A percentile compares a stretch with the other conserved stretches of the same genome.
Conservation (phyloP, 805 yeast species). For the Yarrowia sp. region DNA sequence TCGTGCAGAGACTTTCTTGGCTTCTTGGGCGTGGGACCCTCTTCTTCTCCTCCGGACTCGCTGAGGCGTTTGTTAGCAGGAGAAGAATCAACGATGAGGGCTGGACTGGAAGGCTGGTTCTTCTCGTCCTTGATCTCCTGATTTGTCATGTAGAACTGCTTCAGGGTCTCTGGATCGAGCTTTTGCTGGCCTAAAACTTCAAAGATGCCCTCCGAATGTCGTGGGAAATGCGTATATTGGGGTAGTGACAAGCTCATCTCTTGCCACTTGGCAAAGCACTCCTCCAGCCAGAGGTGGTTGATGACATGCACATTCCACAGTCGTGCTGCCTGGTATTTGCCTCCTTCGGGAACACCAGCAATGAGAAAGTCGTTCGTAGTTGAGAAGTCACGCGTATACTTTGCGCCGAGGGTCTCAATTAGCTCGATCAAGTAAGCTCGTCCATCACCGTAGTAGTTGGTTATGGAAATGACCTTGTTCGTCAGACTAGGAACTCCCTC, state of each 20-base stretch:
- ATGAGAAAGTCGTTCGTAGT: conserved; percentile 68
- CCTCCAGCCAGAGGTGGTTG: conserved; percentile 88
- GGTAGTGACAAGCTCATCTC: conserved; percentile 46
- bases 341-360: conserved; percentile 64
- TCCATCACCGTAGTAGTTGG: conserved; percentile 85
- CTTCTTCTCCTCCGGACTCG: conserved; percentile 4
- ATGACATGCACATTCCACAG: conserved; percentile 66
- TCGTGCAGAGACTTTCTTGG: neutral
- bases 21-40: conserved; percentile 13
- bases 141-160: conserved; percentile 40
- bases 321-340: conserved; percentile 68
- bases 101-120: conserved; percentile 17
- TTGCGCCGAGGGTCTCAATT: conserved; percentile 68
- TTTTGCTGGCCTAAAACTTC: conserved; percentile 53
- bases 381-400: conserved; percentile 61
- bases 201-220: conserved; percentile 41
- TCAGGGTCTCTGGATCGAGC: conserved; percentile 44
- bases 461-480: conserved; percentile 57
- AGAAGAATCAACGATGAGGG: neutral
- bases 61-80: conserved; percentile 13
- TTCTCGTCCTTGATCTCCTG: conserved; percentile 26
- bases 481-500: conserved; percentile 53
- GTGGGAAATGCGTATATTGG: conserved; percentile 49
- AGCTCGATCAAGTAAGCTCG: conserved; percentile 65
- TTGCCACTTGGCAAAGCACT: conserved; percentile 63